A percentile compares a stretch with the other conserved stretches of the same genome.
Evolutionary conservation across 345 rosid genomes (phyloP).

Genomic region (Salix suchowensis): DNA sequence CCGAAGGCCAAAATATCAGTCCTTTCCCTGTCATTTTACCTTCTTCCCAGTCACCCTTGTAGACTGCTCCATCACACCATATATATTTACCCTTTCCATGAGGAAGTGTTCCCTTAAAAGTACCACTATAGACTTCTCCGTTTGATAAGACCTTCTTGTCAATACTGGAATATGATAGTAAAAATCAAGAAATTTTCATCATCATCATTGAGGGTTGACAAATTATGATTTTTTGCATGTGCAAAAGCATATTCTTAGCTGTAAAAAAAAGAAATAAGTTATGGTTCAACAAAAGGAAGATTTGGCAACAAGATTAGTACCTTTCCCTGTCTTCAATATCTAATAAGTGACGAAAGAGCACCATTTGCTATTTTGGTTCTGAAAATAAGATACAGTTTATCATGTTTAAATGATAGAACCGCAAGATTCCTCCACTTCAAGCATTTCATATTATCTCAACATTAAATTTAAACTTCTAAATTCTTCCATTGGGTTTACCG

Average conservation of each 20-base stretch:
- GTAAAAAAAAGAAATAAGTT: too few relatives aligned
- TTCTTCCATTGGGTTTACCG: background rate
- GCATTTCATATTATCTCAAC: background rate
- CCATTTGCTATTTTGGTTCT: conserved; percentile 14
- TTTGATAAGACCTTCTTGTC: conserved; percentile 44
- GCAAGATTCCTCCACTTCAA: background rate
- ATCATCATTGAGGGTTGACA: too few relatives aligned
- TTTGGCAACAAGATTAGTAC: conserved; percentile 12
- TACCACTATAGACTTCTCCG: conserved; percentile 68
- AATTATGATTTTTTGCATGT: background rate
- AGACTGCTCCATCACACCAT: conserved; percentile 66
- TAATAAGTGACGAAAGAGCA: conserved; percentile 12
- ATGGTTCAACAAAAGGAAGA: background rate
- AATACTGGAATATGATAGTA: conserved; percentile 32
- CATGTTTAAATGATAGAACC: too few relatives aligned
- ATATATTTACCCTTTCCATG: conserved; percentile 71
- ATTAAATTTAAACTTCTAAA: background rate
- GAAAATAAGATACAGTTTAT: background rate
- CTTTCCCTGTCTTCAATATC: conserved; percentile 18
- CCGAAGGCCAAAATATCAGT: conserved; percentile 58
- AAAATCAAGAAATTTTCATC: too few relatives aligned
- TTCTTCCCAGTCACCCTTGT: conserved; percentile 81
- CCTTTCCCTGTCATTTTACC: conserved; percentile 90
- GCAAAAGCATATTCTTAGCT: too few relatives aligned
- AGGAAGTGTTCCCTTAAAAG: conserved; percentile 56